Conservation (phyloP, 306 rosid genomes). For the Oxytropis ochrocephala region DNA sequence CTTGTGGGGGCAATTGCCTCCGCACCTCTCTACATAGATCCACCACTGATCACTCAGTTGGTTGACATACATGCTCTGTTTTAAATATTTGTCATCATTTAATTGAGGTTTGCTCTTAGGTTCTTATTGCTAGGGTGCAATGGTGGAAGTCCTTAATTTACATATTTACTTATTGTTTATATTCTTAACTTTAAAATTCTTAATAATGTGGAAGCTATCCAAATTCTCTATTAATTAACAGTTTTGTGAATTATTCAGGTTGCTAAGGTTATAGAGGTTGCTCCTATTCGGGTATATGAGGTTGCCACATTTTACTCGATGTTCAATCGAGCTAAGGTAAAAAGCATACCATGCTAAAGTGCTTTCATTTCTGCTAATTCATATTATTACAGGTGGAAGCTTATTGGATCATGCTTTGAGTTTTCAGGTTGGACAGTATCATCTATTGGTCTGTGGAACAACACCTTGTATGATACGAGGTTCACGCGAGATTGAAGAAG, state of each 20-base stretch:
- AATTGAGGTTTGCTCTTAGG: background rate
- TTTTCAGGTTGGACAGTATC: constrained; percentile 88
- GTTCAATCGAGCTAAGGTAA: constrained; percentile 92
- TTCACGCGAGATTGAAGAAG: constrained; percentile 83
- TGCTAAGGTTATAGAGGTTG: constrained; percentile 82
- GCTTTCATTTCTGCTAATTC: background rate
- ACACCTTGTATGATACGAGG: constrained; percentile 99
- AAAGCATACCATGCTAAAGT: background rate
- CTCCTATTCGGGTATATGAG: constrained; percentile 91
- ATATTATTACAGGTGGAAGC: constrained; percentile 8
- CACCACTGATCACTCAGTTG: background rate
- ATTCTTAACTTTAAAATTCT: background rate
- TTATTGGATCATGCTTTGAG: constrained; percentile 26
- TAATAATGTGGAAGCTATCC: constrained; percentile 1
- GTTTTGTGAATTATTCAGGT: constrained; percentile 61
- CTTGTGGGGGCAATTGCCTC: no score
- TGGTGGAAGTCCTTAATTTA: background rate
- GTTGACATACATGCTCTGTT: background rate
- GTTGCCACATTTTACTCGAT: constrained; percentile 98
- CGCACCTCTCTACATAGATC: no score
- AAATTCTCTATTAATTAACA: background rate
- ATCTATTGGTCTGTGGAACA: constrained; percentile 95
- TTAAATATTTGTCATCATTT: background rate
- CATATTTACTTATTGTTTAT: background rate
- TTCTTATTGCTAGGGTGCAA: background rate